Conservation (phyloP, 805 yeast species). For the Blastobotrys robertii region DNA sequence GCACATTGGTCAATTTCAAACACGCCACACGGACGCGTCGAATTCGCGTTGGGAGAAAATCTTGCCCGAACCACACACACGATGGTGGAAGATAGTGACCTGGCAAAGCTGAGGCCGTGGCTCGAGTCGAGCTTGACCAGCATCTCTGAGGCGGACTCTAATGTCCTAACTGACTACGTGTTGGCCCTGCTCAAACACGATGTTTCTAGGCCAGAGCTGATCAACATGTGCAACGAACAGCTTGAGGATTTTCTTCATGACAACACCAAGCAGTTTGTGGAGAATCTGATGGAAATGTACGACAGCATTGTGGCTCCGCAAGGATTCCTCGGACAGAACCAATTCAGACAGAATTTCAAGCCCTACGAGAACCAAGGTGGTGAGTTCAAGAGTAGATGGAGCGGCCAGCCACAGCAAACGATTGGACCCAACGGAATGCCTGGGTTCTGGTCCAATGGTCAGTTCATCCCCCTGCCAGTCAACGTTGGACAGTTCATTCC, state of each 20-base stretch:
- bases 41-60: too few species aligned
- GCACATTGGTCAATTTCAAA: not conserved
- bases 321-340: constrained; percentile 19
- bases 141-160: constrained; percentile 32
- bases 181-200: constrained; percentile 33
- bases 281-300: constrained; percentile 22
- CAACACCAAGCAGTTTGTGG: constrained; percentile 26
- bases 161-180: constrained; percentile 37
- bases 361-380: constrained; percentile 4
- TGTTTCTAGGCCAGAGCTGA: constrained; percentile 27
- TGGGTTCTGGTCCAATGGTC: constrained; percentile 8
- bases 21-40: not conserved
- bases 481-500: not conserved
- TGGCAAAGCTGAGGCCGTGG: constrained; percentile 17
- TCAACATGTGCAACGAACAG: constrained; percentile 26
- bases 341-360: constrained; percentile 21
- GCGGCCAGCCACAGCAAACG: constrained; percentile 4
- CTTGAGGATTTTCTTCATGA: constrained; percentile 33
- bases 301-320: not conserved
- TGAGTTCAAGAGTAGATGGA: not conserved
- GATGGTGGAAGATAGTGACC: constrained; percentile 12
- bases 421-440: constrained; percentile 1
- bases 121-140: constrained; percentile 10
- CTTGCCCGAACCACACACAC: not conserved
- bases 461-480: constrained; percentile 8